Evolutionary conservation across 306 rosid genomes (phyloP), one percentile per base, ranked within the genome.

Genomic region (Prunus armeniaca): DNA sequence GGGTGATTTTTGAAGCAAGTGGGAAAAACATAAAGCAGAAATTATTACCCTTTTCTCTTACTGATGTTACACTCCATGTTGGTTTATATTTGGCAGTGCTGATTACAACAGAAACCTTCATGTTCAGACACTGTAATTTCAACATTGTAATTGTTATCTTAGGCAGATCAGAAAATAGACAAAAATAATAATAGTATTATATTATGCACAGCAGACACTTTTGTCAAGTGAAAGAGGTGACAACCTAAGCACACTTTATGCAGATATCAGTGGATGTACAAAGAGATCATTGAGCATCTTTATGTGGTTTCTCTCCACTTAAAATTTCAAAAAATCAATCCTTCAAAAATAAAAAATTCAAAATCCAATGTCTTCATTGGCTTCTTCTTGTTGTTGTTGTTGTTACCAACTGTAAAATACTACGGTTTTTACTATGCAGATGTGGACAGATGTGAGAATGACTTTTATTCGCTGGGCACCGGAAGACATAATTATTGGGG

Each of bases 401-500:
- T 73, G 56, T 71, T 80, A 58, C 65, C 80, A 65, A 84, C 88
- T 50, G 83, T 78, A 71, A 73, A 72, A 45, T 61, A n/a, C 41
- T 41, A 18, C 60, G 45, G 14, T 56, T 76, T 51, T 71, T 75
- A 71, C 67, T 13, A 65, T 57, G 60, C 4, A 43, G 49, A 58
- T 58, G 75, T 60, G 78, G 72, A 79, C 84, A 28, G 76, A 20
- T 74, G 71, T 56, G 84, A 52, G 63, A 62, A 70, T 19, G 79
- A 75, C 83, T 65, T 81, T 22, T 51, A 62, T 63, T 71, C 47
- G 76, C 38, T 63, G 27, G 72, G 20, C 55, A 69, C 71, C 52
- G 74, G 78, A 84, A 56, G 75, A 75, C 81, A 81, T 46, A 75
- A 85, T 82, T 69, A 82, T 75, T 85, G 30, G 6, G 17, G 20